Evolutionary conservation across 2,329 filamentous ascomycete genomes (phyloP).

Genomic region (Dactylellina parvicollis): DNA sequence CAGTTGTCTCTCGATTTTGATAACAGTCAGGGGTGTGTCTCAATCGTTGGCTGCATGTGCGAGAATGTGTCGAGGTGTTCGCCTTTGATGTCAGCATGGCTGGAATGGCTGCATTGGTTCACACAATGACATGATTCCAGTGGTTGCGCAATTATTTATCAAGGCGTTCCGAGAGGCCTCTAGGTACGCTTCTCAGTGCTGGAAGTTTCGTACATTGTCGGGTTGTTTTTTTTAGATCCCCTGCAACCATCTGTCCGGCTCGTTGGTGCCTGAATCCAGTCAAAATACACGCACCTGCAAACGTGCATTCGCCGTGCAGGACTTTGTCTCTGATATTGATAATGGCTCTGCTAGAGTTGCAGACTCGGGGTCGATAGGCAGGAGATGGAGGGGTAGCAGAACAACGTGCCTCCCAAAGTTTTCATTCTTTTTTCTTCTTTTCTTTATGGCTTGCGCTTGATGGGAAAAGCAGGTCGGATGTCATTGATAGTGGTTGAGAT

Average conservation of each 20-base stretch:
- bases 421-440: not conserved
- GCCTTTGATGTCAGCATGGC: constrained; percentile 50
- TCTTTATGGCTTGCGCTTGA: constrained; percentile 4
- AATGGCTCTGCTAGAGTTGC: constrained; percentile 30
- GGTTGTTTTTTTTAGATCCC: constrained; percentile 38
- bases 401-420: constrained; percentile 12
- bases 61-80: constrained; percentile 31
- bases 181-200: not conserved
- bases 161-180: constrained; percentile 11
- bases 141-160: constrained; percentile 53
- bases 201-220: constrained; percentile 34
- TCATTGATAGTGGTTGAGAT: constrained; percentile 15
- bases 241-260: constrained; percentile 41
- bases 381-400: constrained; percentile 36
- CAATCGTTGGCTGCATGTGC: constrained; percentile 41
- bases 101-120: constrained; percentile 48
- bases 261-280: constrained; percentile 44
- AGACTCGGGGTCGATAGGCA: constrained; percentile 26
- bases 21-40: constrained; percentile 41
- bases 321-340: constrained; percentile 46
- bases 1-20: constrained; percentile 9
- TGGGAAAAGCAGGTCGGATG: no score
- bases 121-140: constrained; percentile 44
- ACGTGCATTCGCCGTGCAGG: constrained; percentile 45
- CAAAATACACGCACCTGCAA: constrained; percentile 31